Conservation (phyloP, 257 asterid species). For the Jasminum sambac region DNA sequence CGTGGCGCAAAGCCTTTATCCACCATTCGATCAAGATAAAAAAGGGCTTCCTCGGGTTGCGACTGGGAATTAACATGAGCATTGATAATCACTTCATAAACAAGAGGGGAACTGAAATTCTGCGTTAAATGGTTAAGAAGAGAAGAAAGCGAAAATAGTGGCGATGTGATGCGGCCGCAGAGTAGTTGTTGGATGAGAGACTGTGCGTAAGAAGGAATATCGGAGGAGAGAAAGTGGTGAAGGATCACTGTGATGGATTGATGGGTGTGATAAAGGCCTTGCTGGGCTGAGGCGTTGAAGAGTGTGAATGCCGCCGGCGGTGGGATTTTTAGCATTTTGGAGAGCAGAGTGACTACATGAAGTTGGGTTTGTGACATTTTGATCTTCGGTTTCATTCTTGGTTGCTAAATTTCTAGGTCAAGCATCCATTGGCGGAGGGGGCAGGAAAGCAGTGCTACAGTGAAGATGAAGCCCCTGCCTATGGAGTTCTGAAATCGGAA, state of each 20-base stretch:
- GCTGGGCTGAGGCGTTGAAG: constrained; percentile 43
- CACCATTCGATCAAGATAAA: constrained; percentile 49
- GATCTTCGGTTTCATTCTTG: not conserved
- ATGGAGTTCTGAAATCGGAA: too few relatives aligned
- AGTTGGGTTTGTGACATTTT: constrained; percentile 33
- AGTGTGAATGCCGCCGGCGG: constrained; percentile 56
- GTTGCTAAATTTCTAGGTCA: not conserved
- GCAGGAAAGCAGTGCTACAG: too few relatives aligned
- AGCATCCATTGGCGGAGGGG: not conserved
- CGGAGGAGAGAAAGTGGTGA: constrained; percentile 49
- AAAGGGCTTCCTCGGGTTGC: constrained; percentile 36
- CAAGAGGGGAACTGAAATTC: constrained; percentile 27
- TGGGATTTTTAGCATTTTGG: constrained; percentile 59
- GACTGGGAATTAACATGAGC: constrained; percentile 47
- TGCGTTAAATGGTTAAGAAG: constrained; percentile 42
- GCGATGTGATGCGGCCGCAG: constrained; percentile 51
- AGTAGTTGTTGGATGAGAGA: constrained; percentile 48
- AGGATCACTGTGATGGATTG: constrained; percentile 50
- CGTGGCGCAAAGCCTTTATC: constrained; percentile 44
- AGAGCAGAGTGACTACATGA: constrained; percentile 36
- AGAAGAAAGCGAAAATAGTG: constrained; percentile 48
- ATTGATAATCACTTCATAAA: constrained; percentile 54
- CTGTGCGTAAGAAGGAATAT: constrained; percentile 45
- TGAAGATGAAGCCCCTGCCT: too few relatives aligned
- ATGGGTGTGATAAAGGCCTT: constrained; percentile 49